Conservation (phyloP, 2,329 filamentous ascomycete genomes). For the Xylaria sp. region DNA sequence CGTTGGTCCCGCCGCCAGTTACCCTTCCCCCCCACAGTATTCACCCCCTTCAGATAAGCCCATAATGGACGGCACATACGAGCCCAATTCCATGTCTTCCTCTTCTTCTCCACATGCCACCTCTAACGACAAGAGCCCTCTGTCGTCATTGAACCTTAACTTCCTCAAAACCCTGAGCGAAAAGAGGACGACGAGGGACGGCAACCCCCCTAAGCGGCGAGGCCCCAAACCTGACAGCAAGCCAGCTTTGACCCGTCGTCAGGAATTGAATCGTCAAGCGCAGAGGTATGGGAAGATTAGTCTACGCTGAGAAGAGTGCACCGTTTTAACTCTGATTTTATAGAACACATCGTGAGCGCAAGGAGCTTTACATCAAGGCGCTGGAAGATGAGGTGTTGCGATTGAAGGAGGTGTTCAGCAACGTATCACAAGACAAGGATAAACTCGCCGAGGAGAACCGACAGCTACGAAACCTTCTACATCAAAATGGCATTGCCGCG, state of each 20-base stretch:
- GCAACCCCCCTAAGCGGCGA: constrained; percentile 85
- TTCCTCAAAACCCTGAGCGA: constrained; percentile 76
- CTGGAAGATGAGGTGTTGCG: constrained; percentile 91
- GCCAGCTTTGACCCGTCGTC: constrained; percentile 88
- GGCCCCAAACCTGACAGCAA: constrained; percentile 97
- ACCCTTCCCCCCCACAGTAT: constrained; percentile 51
- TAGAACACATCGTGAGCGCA: constrained; percentile 95
- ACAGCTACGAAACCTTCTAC: constrained; percentile 69
- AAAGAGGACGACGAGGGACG: constrained; percentile 85
- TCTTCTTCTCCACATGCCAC: constrained; percentile 55
- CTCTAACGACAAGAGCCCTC: constrained; percentile 48
- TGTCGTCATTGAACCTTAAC: constrained; percentile 62
- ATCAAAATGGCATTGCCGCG: constrained; percentile 61
- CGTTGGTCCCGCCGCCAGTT: constrained; percentile 49
- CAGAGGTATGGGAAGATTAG: constrained; percentile 73
- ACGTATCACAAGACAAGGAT: constrained; percentile 78
- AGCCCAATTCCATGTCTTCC: constrained; percentile 56
- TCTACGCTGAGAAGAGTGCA: neutral
- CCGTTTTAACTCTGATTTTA: constrained; percentile 29
- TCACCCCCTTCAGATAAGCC: constrained; percentile 48
- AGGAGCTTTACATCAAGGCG: constrained; percentile 94
- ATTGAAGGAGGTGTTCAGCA: constrained; percentile 85
- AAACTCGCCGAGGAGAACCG: constrained; percentile 81
- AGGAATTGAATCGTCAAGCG: constrained; percentile 94
- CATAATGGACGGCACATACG: constrained; percentile 49